A percentile compares a stretch with the other conserved stretches of the same genome.
Conservation (phyloP, 176 grass and related monocot genomes). For the Miscanthus lutarioriparius region DNA sequence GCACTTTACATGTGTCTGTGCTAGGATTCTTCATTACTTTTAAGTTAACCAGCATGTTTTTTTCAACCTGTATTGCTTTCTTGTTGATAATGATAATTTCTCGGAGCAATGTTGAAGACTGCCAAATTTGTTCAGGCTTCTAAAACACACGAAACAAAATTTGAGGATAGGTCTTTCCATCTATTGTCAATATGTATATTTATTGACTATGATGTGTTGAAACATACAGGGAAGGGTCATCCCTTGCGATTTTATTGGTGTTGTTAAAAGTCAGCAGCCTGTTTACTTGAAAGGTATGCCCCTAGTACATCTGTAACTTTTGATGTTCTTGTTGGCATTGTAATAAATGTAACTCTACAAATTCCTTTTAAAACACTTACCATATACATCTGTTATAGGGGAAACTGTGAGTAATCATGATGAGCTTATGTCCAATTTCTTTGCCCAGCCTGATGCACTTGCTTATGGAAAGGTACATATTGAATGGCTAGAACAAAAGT, state of each 20-base stretch:
- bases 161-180: not conserved
- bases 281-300: slow-evolving; percentile 73
- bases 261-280: slow-evolving; percentile 89
- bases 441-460: slow-evolving; percentile 98
- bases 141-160: slow-evolving; percentile 6
- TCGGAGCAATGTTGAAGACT: not conserved
- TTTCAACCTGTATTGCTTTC: slow-evolving; percentile 2
- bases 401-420: slow-evolving; percentile 97
- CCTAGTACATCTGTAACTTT: slow-evolving; percentile 1
- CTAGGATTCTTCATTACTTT: slow-evolving; percentile 6
- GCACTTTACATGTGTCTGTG: slow-evolving; percentile 3
- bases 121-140: not conserved
- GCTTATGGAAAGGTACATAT: slow-evolving; percentile 89
- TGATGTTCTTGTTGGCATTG: not conserved
- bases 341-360: slow-evolving; percentile 20
- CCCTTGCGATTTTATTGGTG: slow-evolving; percentile 94
- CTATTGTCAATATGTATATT: slow-evolving; percentile 8
- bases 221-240: slow-evolving; percentile 89
- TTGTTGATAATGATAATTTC: not conserved
- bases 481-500: slow-evolving; percentile 22
- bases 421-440: slow-evolving; percentile 98
- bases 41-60: not conserved
- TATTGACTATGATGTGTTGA: slow-evolving; percentile 18
- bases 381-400: slow-evolving; percentile 46
- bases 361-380: slow-evolving; percentile 31